These are phyloP conservation scores for Aspergillus ostianus DNA, from an alignment of 495 filamentous ascomycete species.

Conservation along the genomic window DNA sequence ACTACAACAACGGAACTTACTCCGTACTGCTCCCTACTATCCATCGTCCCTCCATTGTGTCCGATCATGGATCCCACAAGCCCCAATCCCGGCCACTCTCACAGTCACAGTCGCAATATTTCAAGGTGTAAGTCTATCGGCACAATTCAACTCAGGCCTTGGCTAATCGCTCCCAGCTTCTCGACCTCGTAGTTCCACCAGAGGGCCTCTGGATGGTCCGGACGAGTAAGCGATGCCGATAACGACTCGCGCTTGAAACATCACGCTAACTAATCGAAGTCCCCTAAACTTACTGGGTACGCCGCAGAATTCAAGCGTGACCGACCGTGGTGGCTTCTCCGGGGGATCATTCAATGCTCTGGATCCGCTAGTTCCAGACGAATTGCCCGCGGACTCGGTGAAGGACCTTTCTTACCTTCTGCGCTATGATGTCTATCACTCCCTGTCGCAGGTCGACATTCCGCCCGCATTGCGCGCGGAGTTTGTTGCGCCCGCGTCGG, in stretches of 20 bases:
- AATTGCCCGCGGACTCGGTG: slow-evolving; percentile 36
- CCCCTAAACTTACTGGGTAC: slow-evolving; percentile 20
- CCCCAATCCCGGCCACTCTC: neutral
- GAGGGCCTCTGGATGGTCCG: slow-evolving; percentile 48
- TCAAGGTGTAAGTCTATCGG: slow-evolving; percentile 36
- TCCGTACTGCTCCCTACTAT: too few relatives aligned
- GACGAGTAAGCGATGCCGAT: slow-evolving; percentile 44
- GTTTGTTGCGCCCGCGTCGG: slow-evolving; percentile 37
- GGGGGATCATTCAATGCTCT: slow-evolving; percentile 32
- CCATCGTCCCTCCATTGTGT: neutral
- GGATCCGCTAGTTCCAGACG: slow-evolving; percentile 35
- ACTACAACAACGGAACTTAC: too few relatives aligned
- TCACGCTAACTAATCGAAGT: slow-evolving; percentile 26
- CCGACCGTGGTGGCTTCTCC: slow-evolving; percentile 21
- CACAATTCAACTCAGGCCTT: slow-evolving; percentile 2
- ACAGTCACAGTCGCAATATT: slow-evolving; percentile 35
- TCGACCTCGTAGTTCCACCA: slow-evolving; percentile 51
- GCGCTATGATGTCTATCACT: slow-evolving; percentile 76
- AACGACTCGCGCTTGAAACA: neutral
- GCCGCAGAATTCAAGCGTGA: slow-evolving; percentile 13
- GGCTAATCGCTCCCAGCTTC: slow-evolving; percentile 33
- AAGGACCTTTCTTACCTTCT: slow-evolving; percentile 82
- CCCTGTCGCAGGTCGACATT: slow-evolving; percentile 63
- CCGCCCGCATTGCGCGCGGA: slow-evolving; percentile 60
- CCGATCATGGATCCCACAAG: slow-evolving; percentile 28